Base-by-base conservation (phyloP, 1,284 basidiomycete species). In the Vanrija humicola region DNA sequence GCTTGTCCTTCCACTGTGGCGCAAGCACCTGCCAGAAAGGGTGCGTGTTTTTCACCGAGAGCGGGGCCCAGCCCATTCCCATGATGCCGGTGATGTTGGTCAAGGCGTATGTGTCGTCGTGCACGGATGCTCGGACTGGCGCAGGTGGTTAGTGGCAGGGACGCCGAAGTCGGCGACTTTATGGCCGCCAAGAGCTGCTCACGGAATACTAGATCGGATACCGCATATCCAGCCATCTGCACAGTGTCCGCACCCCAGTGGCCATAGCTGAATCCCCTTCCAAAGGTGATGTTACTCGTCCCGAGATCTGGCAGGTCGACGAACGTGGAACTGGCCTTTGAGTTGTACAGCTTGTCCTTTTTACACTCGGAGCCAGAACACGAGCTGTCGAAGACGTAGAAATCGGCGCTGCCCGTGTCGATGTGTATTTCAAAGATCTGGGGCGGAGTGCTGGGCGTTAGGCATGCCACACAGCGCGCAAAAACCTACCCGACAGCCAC, bases 181-280 rank as follows among this genome's bases (percentile, higher is more conserved):
- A 34, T 0, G 34, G 34, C 12, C 34, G 14, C 34, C 12, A 34
- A 12, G 34, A 34, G 12, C 10, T 34, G 14, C 34, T 34, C 34
- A 34, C 34, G 34, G 64, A 90, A 87, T 0, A 80, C 77, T 68
- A 90, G 88, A 48, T 83, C 81, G 12, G 78, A 64, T 5, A 92
- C 84, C 15, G 81, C 80, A 71, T 89, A 91, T 1, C 89, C 89
- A 3, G 84, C 89, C 82, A 93, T 86, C 63, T 86, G 82, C 5
- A 95, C 83, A 1, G 78, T 78, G 63, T 97, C 94, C 16, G 79
- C 67, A 1, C 79, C 89, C 12, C 94, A 82, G 7, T 70, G 66
- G 1, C 94, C 94, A 0, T 77, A 68, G 0, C 87, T 92, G 48
- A 81, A 76, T 6, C 93, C 94, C 42, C 83, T 85, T 25, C 90